Percentiles rank a stretch among this genome's conserved stretches.
phyloP scores from a whole-genome alignment of 495 filamentous ascomycete genomes.

The Oidiodendron maius region DNA sequence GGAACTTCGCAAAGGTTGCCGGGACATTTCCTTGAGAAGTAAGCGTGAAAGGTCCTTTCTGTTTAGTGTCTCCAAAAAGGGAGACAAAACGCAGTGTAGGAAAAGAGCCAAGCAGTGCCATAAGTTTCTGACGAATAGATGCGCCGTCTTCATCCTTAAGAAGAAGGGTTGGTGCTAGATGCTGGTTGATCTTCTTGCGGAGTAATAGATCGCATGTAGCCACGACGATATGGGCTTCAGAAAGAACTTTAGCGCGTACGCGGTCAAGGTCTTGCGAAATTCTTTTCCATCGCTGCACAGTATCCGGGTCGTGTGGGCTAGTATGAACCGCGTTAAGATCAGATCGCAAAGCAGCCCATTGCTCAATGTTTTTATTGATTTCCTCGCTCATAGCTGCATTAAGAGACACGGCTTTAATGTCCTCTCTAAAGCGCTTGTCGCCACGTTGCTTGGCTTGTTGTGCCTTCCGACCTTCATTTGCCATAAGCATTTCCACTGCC shows the following conservation, averaged over 20 bases:
- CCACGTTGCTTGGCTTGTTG: too few relatives aligned
- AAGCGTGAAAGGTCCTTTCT: neutral
- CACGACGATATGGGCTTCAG: neutral
- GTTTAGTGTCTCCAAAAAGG: neutral
- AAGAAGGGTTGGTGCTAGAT: neutral
- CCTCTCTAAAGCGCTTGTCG: neutral
- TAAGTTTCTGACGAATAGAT: neutral
- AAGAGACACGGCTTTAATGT: neutral
- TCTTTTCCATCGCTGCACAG: too few relatives aligned
- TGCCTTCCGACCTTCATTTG: neutral
- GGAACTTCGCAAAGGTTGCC: neutral
- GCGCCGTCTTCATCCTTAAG: neutral
- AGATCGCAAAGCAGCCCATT: neutral
- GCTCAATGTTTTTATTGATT: neutral
- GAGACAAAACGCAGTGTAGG: neutral
- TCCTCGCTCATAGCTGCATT: neutral
- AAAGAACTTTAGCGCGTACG: neutral
- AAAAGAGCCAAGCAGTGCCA: neutral
- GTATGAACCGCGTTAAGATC: neutral
- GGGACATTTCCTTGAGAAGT: neutral
- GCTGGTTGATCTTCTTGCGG: neutral
- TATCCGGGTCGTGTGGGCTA: neutral
- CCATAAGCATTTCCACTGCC: neutral
- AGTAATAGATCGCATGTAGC: neutral
- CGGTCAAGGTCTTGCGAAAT: too few relatives aligned